Evolutionary conservation across 805 yeast genomes (phyloP), one percentile per base, ranked within the genome.

Genomic region (Vanderwaltozyma polyspora): DNA sequence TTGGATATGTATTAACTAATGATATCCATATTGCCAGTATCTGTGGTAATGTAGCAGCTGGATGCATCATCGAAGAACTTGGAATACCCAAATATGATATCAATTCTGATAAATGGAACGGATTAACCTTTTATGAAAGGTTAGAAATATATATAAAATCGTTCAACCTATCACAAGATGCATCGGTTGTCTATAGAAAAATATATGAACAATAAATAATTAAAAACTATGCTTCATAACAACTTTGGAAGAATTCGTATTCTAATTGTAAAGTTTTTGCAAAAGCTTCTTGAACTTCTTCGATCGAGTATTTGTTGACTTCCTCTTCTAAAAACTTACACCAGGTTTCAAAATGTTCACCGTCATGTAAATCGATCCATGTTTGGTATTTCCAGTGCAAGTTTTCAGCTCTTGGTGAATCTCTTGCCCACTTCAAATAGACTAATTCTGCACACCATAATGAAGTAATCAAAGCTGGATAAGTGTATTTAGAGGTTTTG

Each of bases 1-100:
- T 78, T 2, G 91, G 76, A 0, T 73, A 69, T 42, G 60, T 70
- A 1, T 51, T 76, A 33, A 58, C 73, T 42, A 27, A 57, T 21
- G 62, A 72, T 53, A 64, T 76, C 65, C 49, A 56, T 1, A 55
- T 68, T 8, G 81, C 79, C 0, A 74, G 77, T 5, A 59, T 78
- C 0, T 72, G 72, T 49, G 96, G 86, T 0, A 80, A 73, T 38
- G 60, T 87, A 3, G 85, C 80, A 1, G 83, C 95, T 38, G 89
- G 94, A 1, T 62, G 76, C 31, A 74, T 80, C n/a, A 74, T 87
- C 25, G 95, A 87, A 52, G 79, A 72, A 43, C 59, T 81, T 28
- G 96, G 95, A 0, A 64, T 79, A 49, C 94, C 95, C 0, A 31
- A 33, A 4, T 52, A 62, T 19, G 46, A 54, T 2, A 44, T 8